Base-by-base conservation (phyloP, 495 filamentous ascomycete species). In the Penicillium mononematosum region DNA sequence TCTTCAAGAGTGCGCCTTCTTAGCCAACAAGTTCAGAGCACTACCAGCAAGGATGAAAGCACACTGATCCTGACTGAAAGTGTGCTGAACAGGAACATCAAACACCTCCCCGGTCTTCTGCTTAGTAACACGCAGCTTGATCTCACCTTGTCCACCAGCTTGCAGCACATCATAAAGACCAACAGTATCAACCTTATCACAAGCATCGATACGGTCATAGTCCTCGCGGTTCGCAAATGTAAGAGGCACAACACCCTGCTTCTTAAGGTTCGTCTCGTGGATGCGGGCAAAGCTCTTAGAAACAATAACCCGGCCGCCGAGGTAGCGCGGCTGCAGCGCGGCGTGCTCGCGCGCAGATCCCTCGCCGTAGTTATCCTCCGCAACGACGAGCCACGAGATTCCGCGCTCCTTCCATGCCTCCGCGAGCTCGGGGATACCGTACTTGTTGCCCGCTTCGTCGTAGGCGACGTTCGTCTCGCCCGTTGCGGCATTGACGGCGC, bases 221-320 rank as follows among this genome's bases (percentile, higher is more conserved):
- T 98, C 95, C n/a, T 75, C 77, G 66, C 89, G 88, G 66, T 94
- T 80, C 2, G 75, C 89, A 65, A 98, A 96, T 0, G 89, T 95
- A 58, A 98, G 75, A 0, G 94, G 94, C 20, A 97, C 91, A 16
- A 98, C 88, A 56, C 94, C 94, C 78, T 98, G 94, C 80, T 98
- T 98, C 86, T 98, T 98, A 31, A 98, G 77, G 75, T 98, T 98
- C 17, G 94, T 96, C 81, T 98, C 95, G 76, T 98, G 94, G 72
- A 98, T 98, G 43, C 94, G 82, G 3, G 94, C 94, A 70, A 98
- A 98, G 68, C 81, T 86, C 81, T 98, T 98, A 53, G 87, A 80
- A 24, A 98, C 83, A 45, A 98, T 90, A 63, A 96, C 74, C 16
- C 93, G 80, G 34, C 90, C 91, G 49, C 94, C 94, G 0, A 98